These are phyloP conservation scores for Phytopythium oedochilum DNA, from an alignment of 352 stramenopile genomes.

Conservation along the genomic window DNA sequence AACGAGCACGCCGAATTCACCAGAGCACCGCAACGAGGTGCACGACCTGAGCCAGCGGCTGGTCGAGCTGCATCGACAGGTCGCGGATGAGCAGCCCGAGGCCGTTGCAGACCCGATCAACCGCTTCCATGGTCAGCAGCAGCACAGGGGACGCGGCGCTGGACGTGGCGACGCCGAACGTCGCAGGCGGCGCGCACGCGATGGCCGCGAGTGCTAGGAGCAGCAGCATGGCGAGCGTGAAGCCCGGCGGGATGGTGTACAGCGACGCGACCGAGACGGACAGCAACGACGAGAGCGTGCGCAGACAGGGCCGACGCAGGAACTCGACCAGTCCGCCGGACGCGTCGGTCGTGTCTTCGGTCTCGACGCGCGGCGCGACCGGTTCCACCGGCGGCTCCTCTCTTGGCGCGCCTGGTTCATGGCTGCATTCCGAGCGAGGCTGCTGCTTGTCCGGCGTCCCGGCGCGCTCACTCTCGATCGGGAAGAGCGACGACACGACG, in stretches of 20 bases:
- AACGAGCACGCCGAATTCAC: background rate
- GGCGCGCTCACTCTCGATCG: constrained; percentile 30
- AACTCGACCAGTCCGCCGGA: constrained; percentile 9
- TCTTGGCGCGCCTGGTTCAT: too few relatives aligned
- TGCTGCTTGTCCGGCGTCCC: constrained; percentile 43
- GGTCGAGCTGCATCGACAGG: constrained; percentile 54
- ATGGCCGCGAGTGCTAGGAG: constrained; percentile 58
- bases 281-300: constrained; percentile 62
- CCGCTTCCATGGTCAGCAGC: constrained; percentile 27
- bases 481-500: constrained; percentile 54
- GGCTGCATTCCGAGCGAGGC: too few relatives aligned
- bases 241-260: constrained; percentile 57
- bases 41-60: constrained; percentile 2
- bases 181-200: constrained; percentile 41
- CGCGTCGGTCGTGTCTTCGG: background rate
- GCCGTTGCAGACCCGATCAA: constrained; percentile 60
- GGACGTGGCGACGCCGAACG: constrained; percentile 24
- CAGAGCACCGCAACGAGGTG: constrained; percentile 7
- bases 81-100: constrained; percentile 59
- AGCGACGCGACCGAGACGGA: constrained; percentile 68
- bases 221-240: constrained; percentile 67
- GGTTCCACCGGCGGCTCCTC: too few relatives aligned
- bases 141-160: constrained; percentile 29
- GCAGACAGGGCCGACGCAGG: constrained; percentile 33
- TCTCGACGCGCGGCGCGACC: background rate